Evolutionary conservation across 2,329 filamentous ascomycete species (phyloP), one percentile per base, ranked within the genome.

Genomic region (Phialemoniopsis sp.): DNA sequence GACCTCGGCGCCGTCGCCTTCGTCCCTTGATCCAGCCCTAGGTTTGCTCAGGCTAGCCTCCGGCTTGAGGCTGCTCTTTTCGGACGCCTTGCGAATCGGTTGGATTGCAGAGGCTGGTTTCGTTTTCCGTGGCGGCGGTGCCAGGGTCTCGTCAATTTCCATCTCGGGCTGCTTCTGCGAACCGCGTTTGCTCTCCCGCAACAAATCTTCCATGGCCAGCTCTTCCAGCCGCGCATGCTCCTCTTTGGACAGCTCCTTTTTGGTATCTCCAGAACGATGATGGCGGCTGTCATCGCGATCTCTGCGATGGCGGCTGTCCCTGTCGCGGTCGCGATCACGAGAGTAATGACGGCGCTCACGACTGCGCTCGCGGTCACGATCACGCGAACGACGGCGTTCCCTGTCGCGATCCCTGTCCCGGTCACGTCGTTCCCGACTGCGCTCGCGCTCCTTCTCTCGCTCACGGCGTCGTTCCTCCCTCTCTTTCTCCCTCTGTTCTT

Each of bases 91-190:
- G 38, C 66, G 58, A 37, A 80, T 73, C 3, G 77, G 77, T 40
- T 78, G 70, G 41, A 81, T 81, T 21, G 77, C 77, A 15, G 77
- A 81, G 5, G 71, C 71, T 1, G 76, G 76, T 62, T 55, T 70
- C 35, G 52, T 53, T 62, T 72, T 66, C 56, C 67, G 62, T 3
- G 75, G 77, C 2, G 77, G 77, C 4, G 77, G 77, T 3, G 68
- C 71, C 18, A 81, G 59, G 13, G 72, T 68, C 36, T 72, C 65
- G 43, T 80, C 77, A 30, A 80, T 62, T 46, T 81, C 77, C 34
- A 78, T 52, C 48, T 80, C 77, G 8, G 68, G 71, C 39, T 72
- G 67, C 43, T 72, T 70, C 3, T 64, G 59, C 4, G 64, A 56
- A 18, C 66, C 62, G 32, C 69, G 68, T 38, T 70, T 76, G 56